Evolutionary conservation across 768 basidiomycete species (phyloP), one percentile per base, ranked within the genome.

Genomic region (Termitomyces sp.): DNA sequence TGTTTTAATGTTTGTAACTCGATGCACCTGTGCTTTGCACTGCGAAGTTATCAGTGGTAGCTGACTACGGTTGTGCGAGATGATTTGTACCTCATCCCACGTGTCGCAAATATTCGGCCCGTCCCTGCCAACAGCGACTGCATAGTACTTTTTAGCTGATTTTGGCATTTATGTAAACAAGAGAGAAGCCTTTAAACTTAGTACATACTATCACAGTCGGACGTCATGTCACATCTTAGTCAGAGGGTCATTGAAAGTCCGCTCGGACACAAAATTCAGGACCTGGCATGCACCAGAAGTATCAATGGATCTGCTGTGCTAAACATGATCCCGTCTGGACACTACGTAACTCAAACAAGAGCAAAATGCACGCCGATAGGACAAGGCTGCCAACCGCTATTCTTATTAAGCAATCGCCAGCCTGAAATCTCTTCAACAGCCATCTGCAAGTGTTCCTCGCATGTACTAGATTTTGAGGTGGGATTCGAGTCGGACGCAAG

Each of bases 361-460:
- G 42, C 44, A 44, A 34, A 63, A 59, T 75, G 81, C 52, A 88
- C 76, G 9, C 90, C 90, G 47, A 92, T 86, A 6, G 90, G 89
- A 66, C 82, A 86, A 2, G 85, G 78, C 61, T 73, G 77, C 90
- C 90, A 91, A 39, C 70, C 69, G 16, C 72, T 72, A 18, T 62
- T 70, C 22, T 68, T 68, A 31, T 76, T 72, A 13, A 86, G 71
- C 44, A 76, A 56, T 52, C 74, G 75, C 88, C 90, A 91, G 22
- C 88, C 89, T 8, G 64, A 59, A 1, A 72, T 49, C 24, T 57
- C 53, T 41, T 52, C 56, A 6, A 42, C 59, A 33, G 59, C 37
- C 16, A 39, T 42, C 27, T n/a, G 20, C n/a, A 42, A 30, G 20
- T 24, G n/a, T 37, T 34, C 46, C 34, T 30, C 22, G 4, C 54